These are phyloP conservation scores for Parathielavia hyrcaniae DNA, from an alignment of 495 filamentous ascomycete genomes.

Conservation along the genomic window DNA sequence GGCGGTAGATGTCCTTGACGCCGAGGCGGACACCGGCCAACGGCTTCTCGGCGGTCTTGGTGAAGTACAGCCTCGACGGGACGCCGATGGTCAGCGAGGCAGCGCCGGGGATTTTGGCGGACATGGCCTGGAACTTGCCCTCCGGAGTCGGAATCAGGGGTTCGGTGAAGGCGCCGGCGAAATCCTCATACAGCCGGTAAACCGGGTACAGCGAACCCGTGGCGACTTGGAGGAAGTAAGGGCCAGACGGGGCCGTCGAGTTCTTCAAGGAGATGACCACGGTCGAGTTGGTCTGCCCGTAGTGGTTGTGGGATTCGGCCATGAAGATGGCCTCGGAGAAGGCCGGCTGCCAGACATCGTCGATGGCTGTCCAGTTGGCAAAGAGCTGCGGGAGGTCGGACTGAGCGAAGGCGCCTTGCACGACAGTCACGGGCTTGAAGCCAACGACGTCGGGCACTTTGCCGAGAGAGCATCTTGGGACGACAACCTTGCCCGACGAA, in stretches of 20 bases:
- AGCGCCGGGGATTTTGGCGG: slow-evolving; percentile 32
- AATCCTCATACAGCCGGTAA: slow-evolving; percentile 41
- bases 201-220: slow-evolving; percentile 38
- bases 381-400: slow-evolving; percentile 26
- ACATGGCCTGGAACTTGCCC: slow-evolving; percentile 36
- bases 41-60: slow-evolving; percentile 37
- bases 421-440: slow-evolving; percentile 40
- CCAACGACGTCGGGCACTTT: slow-evolving; percentile 17
- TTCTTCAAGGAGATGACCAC: slow-evolving; percentile 20
- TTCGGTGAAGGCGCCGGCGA: slow-evolving; percentile 36
- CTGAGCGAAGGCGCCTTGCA: slow-evolving; percentile 24
- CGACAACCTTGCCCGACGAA: slow-evolving; percentile 24
- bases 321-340: slow-evolving; percentile 34
- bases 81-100: slow-evolving; percentile 35
- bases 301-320: slow-evolving; percentile 13
- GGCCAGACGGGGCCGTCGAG: slow-evolving; percentile 37
- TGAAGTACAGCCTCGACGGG: slow-evolving; percentile 51
- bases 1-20: slow-evolving; percentile 57
- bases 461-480: slow-evolving; percentile 2
- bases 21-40: slow-evolving; percentile 50
- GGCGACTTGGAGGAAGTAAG: slow-evolving; percentile 42
- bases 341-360: slow-evolving; percentile 41
- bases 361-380: slow-evolving; percentile 26
- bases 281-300: slow-evolving; percentile 13
- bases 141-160: slow-evolving; percentile 33